These are phyloP conservation scores for Dendrobium officinale DNA, from an alignment of 106 monocot genomes.

Conservation along the genomic window DNA sequence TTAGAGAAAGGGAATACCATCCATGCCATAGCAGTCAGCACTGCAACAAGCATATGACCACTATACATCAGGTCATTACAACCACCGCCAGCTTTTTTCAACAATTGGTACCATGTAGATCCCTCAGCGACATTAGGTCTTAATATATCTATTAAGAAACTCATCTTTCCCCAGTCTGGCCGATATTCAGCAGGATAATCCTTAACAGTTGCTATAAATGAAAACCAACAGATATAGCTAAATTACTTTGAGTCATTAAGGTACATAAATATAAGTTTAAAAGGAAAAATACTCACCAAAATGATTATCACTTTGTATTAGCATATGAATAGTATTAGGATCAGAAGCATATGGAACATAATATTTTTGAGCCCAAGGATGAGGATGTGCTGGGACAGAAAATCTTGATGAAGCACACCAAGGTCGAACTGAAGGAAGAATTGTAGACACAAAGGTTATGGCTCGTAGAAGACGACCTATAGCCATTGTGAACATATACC, in stretches of 20 bases:
- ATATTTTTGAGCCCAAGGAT: slow-evolving; percentile 95
- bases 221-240: neutral
- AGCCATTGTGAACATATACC: slow-evolving; percentile 98
- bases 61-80: slow-evolving; percentile 97
- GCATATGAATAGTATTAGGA: slow-evolving; percentile 46
- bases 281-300: slow-evolving; percentile 37
- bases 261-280: neutral
- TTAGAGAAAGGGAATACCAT: slow-evolving; percentile 37
- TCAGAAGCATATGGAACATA: slow-evolving; percentile 79
- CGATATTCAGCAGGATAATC: slow-evolving; percentile 66
- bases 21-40: slow-evolving; percentile 98
- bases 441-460: slow-evolving; percentile 84
- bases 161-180: slow-evolving; percentile 92
- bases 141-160: slow-evolving; percentile 63
- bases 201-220: slow-evolving; percentile 33
- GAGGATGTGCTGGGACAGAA: slow-evolving; percentile 68
- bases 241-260: neutral
- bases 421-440: slow-evolving; percentile 84
- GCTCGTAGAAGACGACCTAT: slow-evolving; percentile 84
- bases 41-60: slow-evolving; percentile 96
- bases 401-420: slow-evolving; percentile 77
- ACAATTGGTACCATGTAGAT: slow-evolving; percentile 74
- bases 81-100: slow-evolving; percentile 86
- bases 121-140: slow-evolving; percentile 65
- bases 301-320: slow-evolving; percentile 54